Evolutionary conservation across 352 stramenopile species (phyloP).

Genomic region (Pythium volutum): DNA sequence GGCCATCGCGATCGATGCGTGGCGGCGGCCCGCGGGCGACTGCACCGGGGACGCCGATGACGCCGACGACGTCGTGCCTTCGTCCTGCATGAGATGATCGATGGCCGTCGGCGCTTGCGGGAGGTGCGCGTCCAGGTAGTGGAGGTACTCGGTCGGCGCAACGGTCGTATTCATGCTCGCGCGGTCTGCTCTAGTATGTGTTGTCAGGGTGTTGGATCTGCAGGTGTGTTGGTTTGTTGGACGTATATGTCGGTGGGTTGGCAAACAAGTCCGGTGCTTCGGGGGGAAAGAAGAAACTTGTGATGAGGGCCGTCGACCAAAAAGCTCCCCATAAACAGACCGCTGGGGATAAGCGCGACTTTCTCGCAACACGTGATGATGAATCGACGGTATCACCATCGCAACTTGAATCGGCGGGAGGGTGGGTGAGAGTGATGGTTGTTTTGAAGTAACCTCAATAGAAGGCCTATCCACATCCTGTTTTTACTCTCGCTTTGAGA

Average conservation of each 20-base stretch:
- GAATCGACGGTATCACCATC: slow-evolving; percentile 30
- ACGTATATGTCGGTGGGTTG: neutral
- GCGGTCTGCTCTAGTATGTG: too few species aligned
- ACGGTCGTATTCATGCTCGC: slow-evolving; percentile 18
- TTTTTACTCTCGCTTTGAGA: slow-evolving; percentile 7
- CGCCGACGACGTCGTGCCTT: slow-evolving; percentile 24
- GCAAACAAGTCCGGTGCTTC: slow-evolving; percentile 12
- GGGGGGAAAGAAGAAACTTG: slow-evolving; percentile 5
- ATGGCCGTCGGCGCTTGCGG: slow-evolving; percentile 5
- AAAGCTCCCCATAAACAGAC: neutral
- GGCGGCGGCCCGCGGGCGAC: slow-evolving; percentile 8
- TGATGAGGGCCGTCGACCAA: neutral
- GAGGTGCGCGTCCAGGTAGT: slow-evolving; percentile 23
- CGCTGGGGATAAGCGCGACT: too few species aligned
- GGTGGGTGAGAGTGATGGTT: slow-evolving; percentile 24
- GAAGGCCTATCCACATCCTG: neutral
- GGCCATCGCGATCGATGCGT: neutral
- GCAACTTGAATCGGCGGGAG: slow-evolving; percentile 26
- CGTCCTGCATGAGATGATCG: slow-evolving; percentile 22
- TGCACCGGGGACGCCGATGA: slow-evolving; percentile 24
- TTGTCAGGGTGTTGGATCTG: neutral
- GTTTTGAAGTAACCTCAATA: slow-evolving; percentile 9
- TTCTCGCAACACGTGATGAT: slow-evolving; percentile 25
- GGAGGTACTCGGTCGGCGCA: slow-evolving; percentile 23
- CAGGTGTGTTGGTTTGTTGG: neutral